Percentiles rank a stretch among this genome's conserved stretches.
phyloP scores from a whole-genome alignment of 2,329 filamentous ascomycete species.

The Corynespora cassiicola region DNA sequence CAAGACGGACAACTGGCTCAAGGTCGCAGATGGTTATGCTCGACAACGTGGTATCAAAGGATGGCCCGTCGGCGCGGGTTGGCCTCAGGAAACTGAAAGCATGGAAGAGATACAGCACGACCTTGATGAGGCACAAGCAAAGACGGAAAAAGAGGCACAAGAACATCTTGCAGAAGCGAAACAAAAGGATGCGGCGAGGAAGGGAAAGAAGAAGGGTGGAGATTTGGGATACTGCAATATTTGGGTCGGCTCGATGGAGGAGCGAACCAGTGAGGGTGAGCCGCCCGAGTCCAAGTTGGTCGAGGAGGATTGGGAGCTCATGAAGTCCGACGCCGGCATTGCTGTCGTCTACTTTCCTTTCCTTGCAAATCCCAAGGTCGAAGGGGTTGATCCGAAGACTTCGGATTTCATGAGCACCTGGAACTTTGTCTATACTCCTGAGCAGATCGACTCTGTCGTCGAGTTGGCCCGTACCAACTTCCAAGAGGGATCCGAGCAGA shows the following conservation, averaged over 20 bases:
- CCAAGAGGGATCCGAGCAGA: conserved; percentile 78
- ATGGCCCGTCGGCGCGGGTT: conserved; percentile 94
- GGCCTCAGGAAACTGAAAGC: conserved; percentile 72
- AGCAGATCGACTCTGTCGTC: conserved; percentile 87
- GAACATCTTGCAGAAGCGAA: conserved; percentile 68
- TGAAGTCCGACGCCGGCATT: conserved; percentile 81
- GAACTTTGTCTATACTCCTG: conserved; percentile 96
- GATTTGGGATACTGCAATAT: conserved; percentile 89
- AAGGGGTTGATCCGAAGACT: conserved; percentile 80
- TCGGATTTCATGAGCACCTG: conserved; percentile 92
- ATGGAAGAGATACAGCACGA: conserved; percentile 67
- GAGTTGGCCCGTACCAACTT: conserved; percentile 86
- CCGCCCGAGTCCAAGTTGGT: conserved; percentile 62
- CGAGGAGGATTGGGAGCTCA: conserved; percentile 70
- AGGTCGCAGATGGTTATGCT: conserved; percentile 91
- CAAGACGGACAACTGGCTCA: conserved; percentile 94
- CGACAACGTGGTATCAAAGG: conserved; percentile 88
- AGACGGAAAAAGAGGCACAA: conserved; percentile 66
- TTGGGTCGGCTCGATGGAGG: conserved; percentile 87
- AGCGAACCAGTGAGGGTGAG: conserved; percentile 66
- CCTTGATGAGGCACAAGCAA: conserved; percentile 71
- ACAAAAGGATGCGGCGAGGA: conserved; percentile 24
- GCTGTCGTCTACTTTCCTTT: conserved; percentile 91
- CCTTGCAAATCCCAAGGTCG: conserved; percentile 79
- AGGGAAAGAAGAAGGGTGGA: conserved; percentile 40